Evolutionary conservation across 148 eudicot genomes (phyloP).

Genomic region (Cornus suecica): DNA sequence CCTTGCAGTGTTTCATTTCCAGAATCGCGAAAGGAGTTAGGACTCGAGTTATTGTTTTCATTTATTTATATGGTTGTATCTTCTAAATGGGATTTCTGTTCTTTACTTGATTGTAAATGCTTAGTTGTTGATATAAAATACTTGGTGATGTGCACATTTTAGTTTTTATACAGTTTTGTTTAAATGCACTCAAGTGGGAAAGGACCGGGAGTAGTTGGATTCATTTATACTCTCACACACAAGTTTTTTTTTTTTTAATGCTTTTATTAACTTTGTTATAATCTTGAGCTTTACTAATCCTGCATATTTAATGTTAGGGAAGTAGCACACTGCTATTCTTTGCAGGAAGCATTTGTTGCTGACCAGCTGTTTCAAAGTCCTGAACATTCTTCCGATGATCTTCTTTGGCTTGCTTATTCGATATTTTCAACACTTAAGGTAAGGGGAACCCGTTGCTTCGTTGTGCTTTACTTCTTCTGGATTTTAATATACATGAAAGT

Average conservation of each 20-base stretch:
- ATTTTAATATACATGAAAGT: neutral
- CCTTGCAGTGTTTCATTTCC: neutral
- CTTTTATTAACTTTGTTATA: neutral
- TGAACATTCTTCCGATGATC: constrained; percentile 67
- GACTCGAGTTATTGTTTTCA: neutral
- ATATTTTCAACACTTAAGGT: constrained; percentile 76
- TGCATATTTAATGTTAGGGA: constrained; percentile 41
- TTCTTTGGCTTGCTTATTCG: constrained; percentile 70
- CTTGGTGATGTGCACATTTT: neutral
- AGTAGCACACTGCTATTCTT: constrained; percentile 48
- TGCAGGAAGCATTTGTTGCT: constrained; percentile 77
- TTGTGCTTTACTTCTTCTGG: neutral
- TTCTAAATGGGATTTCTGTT: neutral
- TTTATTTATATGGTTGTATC: neutral
- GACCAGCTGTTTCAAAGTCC: constrained; percentile 85
- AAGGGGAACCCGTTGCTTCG: constrained; percentile 7
- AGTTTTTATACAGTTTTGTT: neutral
- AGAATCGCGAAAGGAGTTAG: neutral
- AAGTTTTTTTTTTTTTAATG: constrained; percentile 4
- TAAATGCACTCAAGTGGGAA: neutral
- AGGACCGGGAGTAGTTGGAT: neutral
- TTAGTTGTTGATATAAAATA: neutral
- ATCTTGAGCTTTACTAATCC: constrained; percentile 4
- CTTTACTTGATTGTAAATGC: constrained; percentile 1
- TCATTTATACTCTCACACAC: constrained; percentile 3